Conservation (phyloP, 768 basidiomycete species). For the Termitomyces sp. region DNA sequence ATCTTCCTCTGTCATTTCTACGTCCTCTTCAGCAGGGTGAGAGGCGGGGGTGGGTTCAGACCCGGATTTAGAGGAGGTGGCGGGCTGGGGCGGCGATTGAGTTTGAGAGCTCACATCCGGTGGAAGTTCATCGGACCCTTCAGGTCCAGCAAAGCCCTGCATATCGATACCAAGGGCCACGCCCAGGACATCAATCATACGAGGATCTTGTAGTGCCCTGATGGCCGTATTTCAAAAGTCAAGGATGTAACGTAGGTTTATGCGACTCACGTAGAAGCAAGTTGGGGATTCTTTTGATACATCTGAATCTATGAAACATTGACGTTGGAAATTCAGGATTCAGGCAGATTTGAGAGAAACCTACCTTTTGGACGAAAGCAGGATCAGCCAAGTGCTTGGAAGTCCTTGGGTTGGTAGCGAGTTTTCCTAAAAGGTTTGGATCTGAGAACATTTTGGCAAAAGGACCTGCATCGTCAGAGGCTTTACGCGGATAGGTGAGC, state of each 20-base stretch:
- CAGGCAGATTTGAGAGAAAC: background rate
- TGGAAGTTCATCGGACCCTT: conserved; percentile 79
- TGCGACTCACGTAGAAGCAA: conserved; percentile 51
- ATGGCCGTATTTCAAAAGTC: background rate
- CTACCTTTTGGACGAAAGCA: conserved; percentile 67
- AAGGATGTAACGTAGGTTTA: background rate
- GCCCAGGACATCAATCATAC: conserved; percentile 93
- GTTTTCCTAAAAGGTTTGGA: conserved; percentile 76
- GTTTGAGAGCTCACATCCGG: conserved; percentile 38
- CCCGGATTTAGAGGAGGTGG: conserved; percentile 36
- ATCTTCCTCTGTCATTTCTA: conserved; percentile 65
- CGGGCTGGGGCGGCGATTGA: conserved; percentile 34
- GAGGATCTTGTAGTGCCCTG: conserved; percentile 70
- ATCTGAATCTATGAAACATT: conserved; percentile 42
- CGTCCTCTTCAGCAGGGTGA: conserved; percentile 45
- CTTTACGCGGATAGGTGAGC: background rate
- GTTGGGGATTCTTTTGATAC: conserved; percentile 62
- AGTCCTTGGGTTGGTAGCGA: conserved; percentile 85
- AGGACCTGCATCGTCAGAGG: conserved; percentile 26
- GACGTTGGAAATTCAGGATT: background rate
- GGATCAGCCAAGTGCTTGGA: conserved; percentile 81
- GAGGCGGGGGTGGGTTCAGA: conserved; percentile 36
- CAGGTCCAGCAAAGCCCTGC: conserved; percentile 77
- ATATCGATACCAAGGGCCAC: conserved; percentile 92
- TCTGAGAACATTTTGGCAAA: conserved; percentile 78